Base-by-base conservation (phyloP, 2,329 filamentous ascomycete species). In the Fusarium verticillioides region DNA sequence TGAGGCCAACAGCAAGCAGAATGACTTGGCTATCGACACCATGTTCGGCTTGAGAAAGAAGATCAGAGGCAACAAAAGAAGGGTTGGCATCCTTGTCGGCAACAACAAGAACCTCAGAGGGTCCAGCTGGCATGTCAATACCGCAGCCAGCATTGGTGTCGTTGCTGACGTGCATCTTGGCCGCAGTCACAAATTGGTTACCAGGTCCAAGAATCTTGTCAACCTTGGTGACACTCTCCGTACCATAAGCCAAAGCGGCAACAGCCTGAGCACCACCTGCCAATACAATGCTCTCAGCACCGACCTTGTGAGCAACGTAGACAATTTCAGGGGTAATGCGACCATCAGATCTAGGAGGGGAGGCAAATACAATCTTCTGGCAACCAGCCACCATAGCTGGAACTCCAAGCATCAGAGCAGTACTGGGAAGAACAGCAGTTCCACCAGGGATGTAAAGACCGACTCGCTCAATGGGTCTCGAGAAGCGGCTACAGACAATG, bases 171-270 rank as follows among this genome's bases (percentile, higher is more conserved):
- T 95, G 89, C 96, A 99, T 99, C 89, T 99, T 99, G 59, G 94
- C 96, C 2, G 96, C 96, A 1, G 96, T 99, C 44, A 99, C 96
- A 80, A 98, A 99, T 83, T 98, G 96, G 84, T 99, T 99, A 40
- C 96, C 96, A 6, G 96, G 96, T 1, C 96, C 96, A 18, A 98
- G 90, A 77, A 99, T 98, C 89, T 99, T 99, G 87, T 99, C 96
- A 12, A 99, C 96, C 86, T 99, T 99, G 82, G 87, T 94, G 57
- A 99, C 91, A 77, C 92, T 96, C 83, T 98, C 93, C 1, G 96
- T 99, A 53, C 96, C 96, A 84, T 99, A 99, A 5, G 96, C 96
- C 92, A 99, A 93, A 53, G 96, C 96, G 26, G 96, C 96, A 42
- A 99, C 92, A 47, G 96, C 96, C 84, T 99, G 96, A 1, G 96